These are phyloP conservation scores for Lichtheimia ramosa DNA, from an alignment of 371 early-diverging fungal genomes.

Conservation along the genomic window DNA sequence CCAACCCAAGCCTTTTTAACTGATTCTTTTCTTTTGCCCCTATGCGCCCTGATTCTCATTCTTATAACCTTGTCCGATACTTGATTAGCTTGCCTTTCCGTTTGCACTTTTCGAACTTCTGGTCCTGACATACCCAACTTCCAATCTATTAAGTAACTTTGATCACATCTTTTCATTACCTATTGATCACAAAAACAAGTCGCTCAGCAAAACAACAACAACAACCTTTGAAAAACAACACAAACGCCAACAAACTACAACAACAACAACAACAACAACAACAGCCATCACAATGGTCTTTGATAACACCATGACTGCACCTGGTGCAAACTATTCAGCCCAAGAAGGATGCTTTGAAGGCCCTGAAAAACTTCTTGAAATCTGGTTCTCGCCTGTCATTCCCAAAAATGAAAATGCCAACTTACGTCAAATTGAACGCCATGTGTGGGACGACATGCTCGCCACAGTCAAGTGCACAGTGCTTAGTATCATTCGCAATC, in stretches of 20 bases:
- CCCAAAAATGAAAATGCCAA: slow-evolving; percentile 36
- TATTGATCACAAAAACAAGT: neutral
- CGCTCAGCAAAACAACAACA: slow-evolving; percentile 1
- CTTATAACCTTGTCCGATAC: slow-evolving; percentile 40
- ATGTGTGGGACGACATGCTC: slow-evolving; percentile 88
- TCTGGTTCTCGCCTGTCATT: slow-evolving; percentile 56
- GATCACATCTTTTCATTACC: neutral
- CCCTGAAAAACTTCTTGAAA: slow-evolving; percentile 93
- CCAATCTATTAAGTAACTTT: no score
- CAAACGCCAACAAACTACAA: slow-evolving; percentile 1
- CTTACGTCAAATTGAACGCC: slow-evolving; percentile 70
- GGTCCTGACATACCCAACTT: slow-evolving; percentile 42
- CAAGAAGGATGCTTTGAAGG: slow-evolving; percentile 76
- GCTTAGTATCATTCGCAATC: slow-evolving; percentile 76
- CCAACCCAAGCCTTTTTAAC: neutral
- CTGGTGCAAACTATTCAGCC: slow-evolving; percentile 42
- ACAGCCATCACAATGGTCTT: slow-evolving; percentile 10
- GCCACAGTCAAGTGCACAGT: slow-evolving; percentile 90
- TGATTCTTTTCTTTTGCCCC: slow-evolving; percentile 13
- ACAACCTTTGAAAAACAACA: neutral
- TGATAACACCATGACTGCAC: slow-evolving; percentile 3
- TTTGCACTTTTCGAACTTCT: slow-evolving; percentile 51
- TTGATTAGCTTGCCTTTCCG: slow-evolving; percentile 50
- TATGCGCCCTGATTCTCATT: slow-evolving; percentile 40
- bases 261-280: neutral